These are phyloP conservation scores for Aeschynomene evenia DNA, from an alignment of 306 rosid genomes.

Conservation along the genomic window DNA sequence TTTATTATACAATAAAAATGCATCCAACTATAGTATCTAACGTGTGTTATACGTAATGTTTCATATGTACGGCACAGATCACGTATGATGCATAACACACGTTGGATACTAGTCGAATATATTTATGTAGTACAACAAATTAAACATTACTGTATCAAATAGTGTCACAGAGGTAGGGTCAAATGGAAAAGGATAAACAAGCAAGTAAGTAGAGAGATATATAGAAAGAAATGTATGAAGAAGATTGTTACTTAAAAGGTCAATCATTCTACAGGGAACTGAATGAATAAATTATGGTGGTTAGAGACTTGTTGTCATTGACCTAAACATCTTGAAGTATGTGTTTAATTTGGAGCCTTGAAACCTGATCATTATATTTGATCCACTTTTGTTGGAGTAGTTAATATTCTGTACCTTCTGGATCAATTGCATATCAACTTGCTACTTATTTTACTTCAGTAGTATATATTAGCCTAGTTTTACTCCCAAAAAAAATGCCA, in stretches of 20 bases:
- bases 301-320: background rate
- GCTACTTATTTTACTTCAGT: background rate
- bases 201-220: background rate
- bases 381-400: constrained; percentile 20
- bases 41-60: no score
- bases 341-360: background rate
- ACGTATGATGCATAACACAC: no score
- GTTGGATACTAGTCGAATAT: no score
- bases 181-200: background rate
- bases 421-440: background rate
- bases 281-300: constrained; percentile 16
- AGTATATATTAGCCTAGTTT: constrained; percentile 10
- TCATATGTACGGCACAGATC: no score
- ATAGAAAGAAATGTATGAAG: background rate
- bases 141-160: no score
- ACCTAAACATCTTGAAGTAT: constrained; percentile 13
- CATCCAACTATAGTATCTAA: no score
- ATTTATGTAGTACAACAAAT: no score
- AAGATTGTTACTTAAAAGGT: background rate
- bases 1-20: no score
- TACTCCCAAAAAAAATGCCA: constrained; percentile 13
- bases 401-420: constrained; percentile 27
- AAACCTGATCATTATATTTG: constrained; percentile 9
- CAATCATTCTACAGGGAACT: constrained; percentile 21
- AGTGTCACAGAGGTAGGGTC: background rate